phyloP scores from a whole-genome alignment of 345 rosid species.

The Rubroshorea leprosula region DNA sequence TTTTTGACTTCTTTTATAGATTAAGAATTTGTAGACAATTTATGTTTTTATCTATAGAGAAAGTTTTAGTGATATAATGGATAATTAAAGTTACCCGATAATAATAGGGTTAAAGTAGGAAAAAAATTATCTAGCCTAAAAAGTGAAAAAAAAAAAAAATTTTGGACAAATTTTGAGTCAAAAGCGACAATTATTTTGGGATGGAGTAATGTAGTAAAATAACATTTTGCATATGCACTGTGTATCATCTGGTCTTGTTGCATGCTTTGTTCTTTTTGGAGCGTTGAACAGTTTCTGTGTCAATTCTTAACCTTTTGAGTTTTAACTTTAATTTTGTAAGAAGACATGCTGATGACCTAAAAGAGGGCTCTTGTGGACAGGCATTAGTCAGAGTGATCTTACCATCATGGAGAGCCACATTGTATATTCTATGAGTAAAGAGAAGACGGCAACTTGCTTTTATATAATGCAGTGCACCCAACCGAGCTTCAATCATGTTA shows the following conservation, averaged over 20 bases:
- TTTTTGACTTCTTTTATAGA: too few relatives aligned
- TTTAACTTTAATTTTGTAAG: not conserved
- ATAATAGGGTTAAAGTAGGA: too few relatives aligned
- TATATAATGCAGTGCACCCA: constrained; percentile 47
- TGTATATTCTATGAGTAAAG: constrained; percentile 42
- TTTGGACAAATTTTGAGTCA: too few relatives aligned
- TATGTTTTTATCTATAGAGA: too few relatives aligned
- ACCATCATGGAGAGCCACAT: constrained; percentile 45
- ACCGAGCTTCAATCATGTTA: constrained; percentile 14
- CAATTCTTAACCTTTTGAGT: not conserved
- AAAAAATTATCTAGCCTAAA: too few relatives aligned
- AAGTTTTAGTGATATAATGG: too few relatives aligned
- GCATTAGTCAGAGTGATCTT: constrained; percentile 31
- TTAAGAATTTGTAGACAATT: too few relatives aligned
- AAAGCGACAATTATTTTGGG: too few relatives aligned
- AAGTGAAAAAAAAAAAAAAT: too few relatives aligned
- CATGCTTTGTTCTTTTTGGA: not conserved
- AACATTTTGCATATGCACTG: too few relatives aligned
- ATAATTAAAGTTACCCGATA: too few relatives aligned
- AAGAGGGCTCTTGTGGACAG: constrained; percentile 28
- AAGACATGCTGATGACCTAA: constrained; percentile 14
- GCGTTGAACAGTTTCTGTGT: not conserved
- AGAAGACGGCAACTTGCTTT: constrained; percentile 39
- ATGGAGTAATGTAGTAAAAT: too few relatives aligned
- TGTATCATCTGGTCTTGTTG: not conserved